Conservation (phyloP, 768 basidiomycete species). For the Atractiella rhizophila region DNA sequence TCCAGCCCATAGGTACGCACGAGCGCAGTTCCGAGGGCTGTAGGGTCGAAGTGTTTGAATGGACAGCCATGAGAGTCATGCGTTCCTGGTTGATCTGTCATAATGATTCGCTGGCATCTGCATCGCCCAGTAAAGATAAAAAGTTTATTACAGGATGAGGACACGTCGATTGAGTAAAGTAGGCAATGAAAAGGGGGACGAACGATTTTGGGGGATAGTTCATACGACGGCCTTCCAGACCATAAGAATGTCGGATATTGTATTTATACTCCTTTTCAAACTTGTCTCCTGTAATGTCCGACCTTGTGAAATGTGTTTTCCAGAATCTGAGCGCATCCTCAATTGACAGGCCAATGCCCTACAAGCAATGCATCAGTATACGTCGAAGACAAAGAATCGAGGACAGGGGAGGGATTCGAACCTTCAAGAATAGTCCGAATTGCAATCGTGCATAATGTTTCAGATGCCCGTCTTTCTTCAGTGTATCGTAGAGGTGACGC, state of each 20-base stretch:
- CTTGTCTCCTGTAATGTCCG: slow-evolving; percentile 57
- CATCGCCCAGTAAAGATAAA: not conserved
- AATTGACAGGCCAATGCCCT: slow-evolving; percentile 78
- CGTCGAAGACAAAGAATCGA: too few species aligned
- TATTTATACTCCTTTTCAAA: slow-evolving; percentile 97
- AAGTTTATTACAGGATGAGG: too few species aligned
- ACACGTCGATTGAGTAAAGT: not conserved
- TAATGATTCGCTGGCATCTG: slow-evolving; percentile 77
- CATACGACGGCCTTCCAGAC: slow-evolving; percentile 74
- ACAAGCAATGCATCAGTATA: not conserved
- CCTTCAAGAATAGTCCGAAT: slow-evolving; percentile 88
- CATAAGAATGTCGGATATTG: slow-evolving; percentile 85
- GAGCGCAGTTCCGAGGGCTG: slow-evolving; percentile 56
- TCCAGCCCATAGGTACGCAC: slow-evolving; percentile 43
- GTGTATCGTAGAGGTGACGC: slow-evolving; percentile 59
- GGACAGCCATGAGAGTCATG: slow-evolving; percentile 67
- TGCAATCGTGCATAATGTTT: slow-evolving; percentile 80
- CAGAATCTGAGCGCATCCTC: slow-evolving; percentile 87
- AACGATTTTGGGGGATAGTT: slow-evolving; percentile 86
- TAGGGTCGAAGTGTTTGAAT: slow-evolving; percentile 60
- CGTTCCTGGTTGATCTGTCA: slow-evolving; percentile 37
- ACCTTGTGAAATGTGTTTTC: slow-evolving; percentile 66
- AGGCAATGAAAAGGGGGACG: not conserved
- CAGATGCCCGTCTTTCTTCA: slow-evolving; percentile 54
- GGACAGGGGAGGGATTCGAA: slow-evolving; percentile 17